Conservation (phyloP, 805 yeast genomes). For the Ogataea wickerhamii region DNA sequence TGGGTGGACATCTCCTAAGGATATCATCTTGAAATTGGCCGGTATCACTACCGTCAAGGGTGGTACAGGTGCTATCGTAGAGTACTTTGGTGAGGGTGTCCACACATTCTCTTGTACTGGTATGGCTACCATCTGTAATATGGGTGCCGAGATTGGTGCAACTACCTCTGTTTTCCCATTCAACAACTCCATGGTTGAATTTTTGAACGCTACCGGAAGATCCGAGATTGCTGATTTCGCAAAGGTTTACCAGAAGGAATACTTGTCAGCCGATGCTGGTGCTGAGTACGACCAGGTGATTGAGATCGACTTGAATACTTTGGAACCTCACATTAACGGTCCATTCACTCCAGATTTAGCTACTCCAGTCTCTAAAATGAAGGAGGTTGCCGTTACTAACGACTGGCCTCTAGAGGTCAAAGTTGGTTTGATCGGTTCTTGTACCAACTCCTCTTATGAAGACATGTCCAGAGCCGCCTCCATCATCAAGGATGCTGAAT, state of each 20-base stretch:
- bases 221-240: slow-evolving; percentile 81
- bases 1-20: slow-evolving; percentile 98
- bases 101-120: slow-evolving; percentile 89
- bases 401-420: slow-evolving; percentile 84
- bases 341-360: slow-evolving; percentile 98
- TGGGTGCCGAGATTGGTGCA: slow-evolving; percentile 99
- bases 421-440: slow-evolving; percentile 96
- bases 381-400: slow-evolving; percentile 62
- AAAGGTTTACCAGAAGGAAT: slow-evolving; percentile 39
- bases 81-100: slow-evolving; percentile 96
- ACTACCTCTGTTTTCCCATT: slow-evolving; percentile 97
- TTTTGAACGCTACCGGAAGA: slow-evolving; percentile 81
- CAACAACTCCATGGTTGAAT: slow-evolving; percentile 48
- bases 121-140: slow-evolving; percentile 99
- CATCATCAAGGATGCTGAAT: slow-evolving; percentile 80
- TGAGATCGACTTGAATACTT: slow-evolving; percentile 78
- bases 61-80: slow-evolving; percentile 95
- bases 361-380: slow-evolving; percentile 84
- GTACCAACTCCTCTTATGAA: slow-evolving; percentile 97
- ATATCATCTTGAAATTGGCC: slow-evolving; percentile 88
- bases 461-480: slow-evolving; percentile 97
- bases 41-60: slow-evolving; percentile 94
- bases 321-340: slow-evolving; percentile 96
- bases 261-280: slow-evolving; percentile 77
- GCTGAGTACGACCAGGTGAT: slow-evolving; percentile 90